A percentile compares a stretch with the other conserved stretches of the same genome.
Evolutionary conservation across 2,329 filamentous ascomycete species (phyloP).

Genomic region (Fusarium sp.): DNA sequence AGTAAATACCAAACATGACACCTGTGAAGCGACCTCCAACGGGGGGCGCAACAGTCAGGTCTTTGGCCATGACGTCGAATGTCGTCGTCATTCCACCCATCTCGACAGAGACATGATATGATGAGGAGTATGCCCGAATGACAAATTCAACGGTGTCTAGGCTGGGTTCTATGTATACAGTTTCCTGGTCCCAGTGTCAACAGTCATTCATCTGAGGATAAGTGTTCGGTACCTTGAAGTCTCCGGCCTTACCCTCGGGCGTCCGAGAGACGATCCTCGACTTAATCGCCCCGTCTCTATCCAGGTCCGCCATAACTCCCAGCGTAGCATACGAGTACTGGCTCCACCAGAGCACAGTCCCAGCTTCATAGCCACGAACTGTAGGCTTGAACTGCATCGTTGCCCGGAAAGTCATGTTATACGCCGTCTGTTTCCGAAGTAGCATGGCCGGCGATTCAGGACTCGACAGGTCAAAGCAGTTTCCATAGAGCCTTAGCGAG

Average conservation of each 20-base stretch:
- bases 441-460: conserved; percentile 68
- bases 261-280: conserved; percentile 15
- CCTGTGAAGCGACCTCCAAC: conserved; percentile 44
- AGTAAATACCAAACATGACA: conserved; percentile 45
- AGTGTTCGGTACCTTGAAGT: conserved; percentile 19
- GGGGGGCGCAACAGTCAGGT: conserved; percentile 15
- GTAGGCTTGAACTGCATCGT: conserved; percentile 63
- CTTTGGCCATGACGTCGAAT: not conserved
- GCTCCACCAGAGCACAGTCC: conserved; percentile 69
- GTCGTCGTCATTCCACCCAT: not conserved
- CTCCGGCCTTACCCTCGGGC: conserved; percentile 8
- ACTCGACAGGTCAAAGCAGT: conserved; percentile 65
- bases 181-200: conserved; percentile 8
- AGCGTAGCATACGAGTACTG: conserved; percentile 58
- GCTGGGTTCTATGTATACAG: not conserved
- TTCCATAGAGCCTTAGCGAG: conserved; percentile 65
- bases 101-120: conserved; percentile 19
- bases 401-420: conserved; percentile 59
- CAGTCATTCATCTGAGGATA: rapidly evolving
- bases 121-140: conserved; percentile 7
- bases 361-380: conserved; percentile 64
- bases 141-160: not conserved
- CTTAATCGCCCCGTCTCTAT: not conserved
- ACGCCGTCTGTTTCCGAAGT: conserved; percentile 67
- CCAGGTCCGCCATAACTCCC: conserved; percentile 33